Conservation (phyloP, 305 asterid genomes). For the Salvia sclarea region DNA sequence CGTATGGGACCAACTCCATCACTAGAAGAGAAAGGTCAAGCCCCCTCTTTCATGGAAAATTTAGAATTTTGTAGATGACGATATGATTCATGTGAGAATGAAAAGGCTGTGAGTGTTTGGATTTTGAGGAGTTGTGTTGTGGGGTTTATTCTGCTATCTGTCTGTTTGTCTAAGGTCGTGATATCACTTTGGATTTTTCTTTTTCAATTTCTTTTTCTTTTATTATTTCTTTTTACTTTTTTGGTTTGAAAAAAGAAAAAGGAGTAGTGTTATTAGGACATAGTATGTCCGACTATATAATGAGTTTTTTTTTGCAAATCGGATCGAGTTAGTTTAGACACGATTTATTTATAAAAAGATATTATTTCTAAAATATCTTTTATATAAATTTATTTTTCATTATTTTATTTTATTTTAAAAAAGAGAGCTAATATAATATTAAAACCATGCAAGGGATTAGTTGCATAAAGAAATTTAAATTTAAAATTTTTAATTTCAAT, state of each 20-base stretch:
- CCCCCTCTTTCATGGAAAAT: constrained; percentile 7
- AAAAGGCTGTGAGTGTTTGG: not conserved
- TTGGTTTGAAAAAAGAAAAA: not conserved
- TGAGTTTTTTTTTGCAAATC: not conserved
- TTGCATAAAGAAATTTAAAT: no score
- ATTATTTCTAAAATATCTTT: no score
- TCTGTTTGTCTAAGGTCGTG: not conserved
- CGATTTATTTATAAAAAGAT: no score
- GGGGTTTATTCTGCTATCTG: constrained; percentile 25
- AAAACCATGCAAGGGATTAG: no score
- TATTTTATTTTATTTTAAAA: no score
- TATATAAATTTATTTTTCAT: no score
- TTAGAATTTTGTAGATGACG: not conserved
- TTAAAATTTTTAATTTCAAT: no score
- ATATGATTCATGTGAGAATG: not conserved
- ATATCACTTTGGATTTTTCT: not conserved
- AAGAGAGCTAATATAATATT: no score
- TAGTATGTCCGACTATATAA: no score
- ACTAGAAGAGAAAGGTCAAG: not conserved
- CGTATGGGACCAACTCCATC: constrained; percentile 67
- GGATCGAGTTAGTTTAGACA: no score
- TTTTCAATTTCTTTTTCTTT: no score
- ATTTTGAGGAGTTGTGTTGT: not conserved
- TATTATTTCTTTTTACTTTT: not conserved
- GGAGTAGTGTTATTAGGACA: no score